Evolutionary conservation across 73 alveolate species (phyloP), one percentile per base, ranked within the genome.

Genomic region (Paramecium bursaria): DNA sequence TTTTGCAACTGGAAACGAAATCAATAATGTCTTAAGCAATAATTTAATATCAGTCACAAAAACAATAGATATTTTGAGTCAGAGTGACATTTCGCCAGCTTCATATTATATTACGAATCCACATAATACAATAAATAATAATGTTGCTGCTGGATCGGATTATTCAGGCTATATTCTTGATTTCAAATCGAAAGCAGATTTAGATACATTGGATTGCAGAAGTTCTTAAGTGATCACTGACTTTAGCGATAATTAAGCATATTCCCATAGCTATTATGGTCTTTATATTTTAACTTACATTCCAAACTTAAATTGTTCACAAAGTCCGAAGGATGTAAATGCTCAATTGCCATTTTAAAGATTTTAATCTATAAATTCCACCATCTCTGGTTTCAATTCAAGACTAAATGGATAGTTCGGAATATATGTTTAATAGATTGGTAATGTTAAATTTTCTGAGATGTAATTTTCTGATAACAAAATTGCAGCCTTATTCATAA

Each of bases 91-190:
- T 48, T 86, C 94, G 5, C 96, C 98, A 17, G 97, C 97, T 4
- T 55, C 92, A 15, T 94, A 90, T 86, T 94, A 96, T 96, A 75
- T 90, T 55, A 92, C 97, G 2, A 86, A 90, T 48, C 98, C 98
- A 2, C 87, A 90, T 33, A 94, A 94, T 55, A 49, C 53, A 31
- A 73, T 92, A 50, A 50, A 48, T 13, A 75, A 80, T 22, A 94
- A 94, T 60, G 90, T 86, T 49, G 98, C 96, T 14, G 95, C 95
- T 48, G 98, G 98, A 3, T 86, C 95, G 23, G 92, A 85, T 29
- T 85, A 88, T 46, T 92, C 85, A 75, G 98, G 98, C 13, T 94
- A 67, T 80, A 92, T 95, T 94, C 76, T 80, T 67, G 96, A 86
- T 46, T 67, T 80, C 23, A 57, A 87, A 75, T 80, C 91, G 4